A percentile compares a stretch with the other conserved stretches of the same genome.
These are phyloP conservation scores for Vanrija humicola DNA, from an alignment of 1,284 basidiomycete genomes.

Conservation along the genomic window DNA sequence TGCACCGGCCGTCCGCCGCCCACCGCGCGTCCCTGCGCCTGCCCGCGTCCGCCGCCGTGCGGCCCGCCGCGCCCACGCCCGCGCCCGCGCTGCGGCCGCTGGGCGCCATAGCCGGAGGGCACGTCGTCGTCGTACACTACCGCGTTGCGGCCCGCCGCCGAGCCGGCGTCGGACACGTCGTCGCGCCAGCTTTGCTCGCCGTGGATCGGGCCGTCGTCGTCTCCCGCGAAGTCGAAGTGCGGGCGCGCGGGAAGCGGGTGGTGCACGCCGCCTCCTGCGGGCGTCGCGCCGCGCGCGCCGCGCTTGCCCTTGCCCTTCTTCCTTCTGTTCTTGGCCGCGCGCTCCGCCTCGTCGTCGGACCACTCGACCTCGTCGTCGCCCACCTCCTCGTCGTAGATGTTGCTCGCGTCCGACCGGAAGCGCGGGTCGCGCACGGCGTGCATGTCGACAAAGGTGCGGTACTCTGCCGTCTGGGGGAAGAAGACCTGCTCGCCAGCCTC, in stretches of 20 bases:
- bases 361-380: conserved; percentile 56
- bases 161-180: conserved; percentile 17
- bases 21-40: conserved; percentile 8
- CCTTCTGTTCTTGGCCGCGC: conserved; percentile 48
- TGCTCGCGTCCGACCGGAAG: conserved; percentile 54
- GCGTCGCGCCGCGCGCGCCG: not conserved
- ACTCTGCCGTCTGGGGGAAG: conserved; percentile 47
- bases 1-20: not conserved
- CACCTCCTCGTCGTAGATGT: conserved; percentile 56
- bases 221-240: conserved; percentile 39
- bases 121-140: conserved; percentile 21
- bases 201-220: conserved; percentile 21
- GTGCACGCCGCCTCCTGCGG: not conserved
- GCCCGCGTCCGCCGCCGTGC: conserved; percentile 2
- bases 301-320: conserved; percentile 28
- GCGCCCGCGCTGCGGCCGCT: conserved; percentile 10
- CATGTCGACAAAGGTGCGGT: conserved; percentile 52
- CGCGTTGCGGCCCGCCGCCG: conserved; percentile 8
- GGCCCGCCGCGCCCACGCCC: conserved; percentile 19
- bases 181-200: conserved; percentile 21
- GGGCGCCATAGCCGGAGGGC: not conserved
- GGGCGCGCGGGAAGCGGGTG: conserved; percentile 28
- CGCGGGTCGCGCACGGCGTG: conserved; percentile 49
- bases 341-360: conserved; percentile 56
- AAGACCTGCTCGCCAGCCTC: conserved; percentile 42